These are phyloP conservation scores for Suillus weaverae DNA, from an alignment of 768 basidiomycete species.

Conservation along the genomic window DNA sequence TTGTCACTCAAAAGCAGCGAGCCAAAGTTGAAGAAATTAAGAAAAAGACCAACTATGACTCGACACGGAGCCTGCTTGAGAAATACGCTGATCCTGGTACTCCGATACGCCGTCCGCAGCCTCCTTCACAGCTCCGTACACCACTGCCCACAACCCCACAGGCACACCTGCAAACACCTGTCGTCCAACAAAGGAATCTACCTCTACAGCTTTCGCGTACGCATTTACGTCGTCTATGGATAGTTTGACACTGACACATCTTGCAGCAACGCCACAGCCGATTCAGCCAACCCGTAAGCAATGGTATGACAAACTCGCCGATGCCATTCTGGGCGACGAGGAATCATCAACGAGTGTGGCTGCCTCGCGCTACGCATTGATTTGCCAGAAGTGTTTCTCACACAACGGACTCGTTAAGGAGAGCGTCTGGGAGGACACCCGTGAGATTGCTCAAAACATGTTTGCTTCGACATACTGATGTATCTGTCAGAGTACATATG, in stretches of 20 bases:
- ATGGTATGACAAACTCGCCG: conserved; percentile 88
- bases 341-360: conserved; percentile 46
- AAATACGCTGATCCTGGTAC: conserved; percentile 72
- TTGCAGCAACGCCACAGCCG: conserved; percentile 39
- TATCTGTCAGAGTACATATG: conserved; percentile 71
- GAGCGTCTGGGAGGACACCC: conserved; percentile 75
- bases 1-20: conserved; percentile 74
- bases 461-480: conserved; percentile 6
- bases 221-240: conserved; percentile 18
- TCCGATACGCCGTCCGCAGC: conserved; percentile 44
- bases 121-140: conserved; percentile 32
- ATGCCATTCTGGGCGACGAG: conserved; percentile 82
- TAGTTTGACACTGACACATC: conserved; percentile 12
- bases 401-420: conserved; percentile 91
- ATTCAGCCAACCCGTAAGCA: conserved; percentile 60
- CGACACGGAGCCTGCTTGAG: conserved; percentile 86
- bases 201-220: conserved; percentile 41
- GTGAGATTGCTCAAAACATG: conserved; percentile 47
- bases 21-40: conserved; percentile 93
- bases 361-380: conserved; percentile 71
- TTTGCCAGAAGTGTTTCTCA: conserved; percentile 83
- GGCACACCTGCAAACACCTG: conserved; percentile 22
- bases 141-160: conserved; percentile 27
- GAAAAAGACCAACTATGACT: conserved; percentile 95
- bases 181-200: conserved; percentile 23